A percentile compares a stretch with the other conserved stretches of the same genome.
Conservation (phyloP, 306 rosid genomes). For the Rosa rugosa region DNA sequence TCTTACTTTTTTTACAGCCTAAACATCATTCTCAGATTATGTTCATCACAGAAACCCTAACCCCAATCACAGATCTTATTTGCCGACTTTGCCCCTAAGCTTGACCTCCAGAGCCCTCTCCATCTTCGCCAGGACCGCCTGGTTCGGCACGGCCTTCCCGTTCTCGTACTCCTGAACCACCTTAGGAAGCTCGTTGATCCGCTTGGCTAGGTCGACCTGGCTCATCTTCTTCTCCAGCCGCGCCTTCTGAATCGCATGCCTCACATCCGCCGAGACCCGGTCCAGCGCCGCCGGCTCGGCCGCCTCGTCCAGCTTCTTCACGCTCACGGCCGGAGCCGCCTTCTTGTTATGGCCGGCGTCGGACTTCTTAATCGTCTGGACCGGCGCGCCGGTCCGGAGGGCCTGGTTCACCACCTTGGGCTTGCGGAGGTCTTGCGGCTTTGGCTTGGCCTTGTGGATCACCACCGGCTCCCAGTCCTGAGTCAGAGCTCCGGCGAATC, state of each 20-base stretch:
- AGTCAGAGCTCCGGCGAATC: slow-evolving; percentile 52
- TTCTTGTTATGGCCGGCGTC: slow-evolving; percentile 68
- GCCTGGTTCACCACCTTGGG: slow-evolving; percentile 77
- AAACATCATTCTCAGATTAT: not conserved
- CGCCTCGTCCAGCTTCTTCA: slow-evolving; percentile 72
- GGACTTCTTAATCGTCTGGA: slow-evolving; percentile 57
- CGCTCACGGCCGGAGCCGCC: slow-evolving; percentile 38
- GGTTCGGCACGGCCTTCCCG: slow-evolving; percentile 75
- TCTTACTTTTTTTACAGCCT: not conserved
- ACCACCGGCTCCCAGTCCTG: slow-evolving; percentile 88
- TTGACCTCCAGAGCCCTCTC: slow-evolving; percentile 69
- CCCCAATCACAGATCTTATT: slow-evolving; percentile 23
- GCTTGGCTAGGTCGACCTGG: slow-evolving; percentile 73
- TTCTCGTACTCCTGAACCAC: slow-evolving; percentile 88
- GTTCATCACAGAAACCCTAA: not conserved
- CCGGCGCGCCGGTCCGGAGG: slow-evolving; percentile 57
- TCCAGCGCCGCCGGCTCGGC: slow-evolving; percentile 67
- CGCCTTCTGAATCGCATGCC: slow-evolving; percentile 72
- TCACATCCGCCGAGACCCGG: slow-evolving; percentile 57
- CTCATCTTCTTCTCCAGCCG: slow-evolving; percentile 78
- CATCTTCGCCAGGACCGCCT: slow-evolving; percentile 72
- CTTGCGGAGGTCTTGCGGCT: slow-evolving; percentile 55
- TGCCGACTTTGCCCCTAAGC: slow-evolving; percentile 71
- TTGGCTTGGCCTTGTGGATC: slow-evolving; percentile 59
- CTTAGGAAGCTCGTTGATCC: slow-evolving; percentile 72